Conservation (phyloP, 192 early-diverging fungal genomes). For the Umbelopsis vinacea region DNA sequence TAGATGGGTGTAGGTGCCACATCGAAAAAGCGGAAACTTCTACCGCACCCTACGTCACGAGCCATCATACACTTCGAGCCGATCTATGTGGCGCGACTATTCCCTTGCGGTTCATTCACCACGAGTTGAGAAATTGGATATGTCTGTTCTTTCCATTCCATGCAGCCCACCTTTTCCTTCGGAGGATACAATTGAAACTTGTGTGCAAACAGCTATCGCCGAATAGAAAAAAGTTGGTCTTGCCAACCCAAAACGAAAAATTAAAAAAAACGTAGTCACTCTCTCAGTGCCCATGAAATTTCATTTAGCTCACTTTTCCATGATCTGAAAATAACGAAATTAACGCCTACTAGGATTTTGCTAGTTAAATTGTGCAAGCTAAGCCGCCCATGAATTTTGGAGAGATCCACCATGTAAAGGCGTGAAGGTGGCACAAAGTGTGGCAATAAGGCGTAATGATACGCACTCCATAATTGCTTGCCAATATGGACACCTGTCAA, state of each 20-base stretch:
- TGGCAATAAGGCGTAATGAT: slow-evolving; percentile 3
- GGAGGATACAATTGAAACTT: too few relatives aligned
- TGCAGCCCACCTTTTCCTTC: not conserved
- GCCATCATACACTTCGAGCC: not conserved
- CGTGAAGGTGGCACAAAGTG: slow-evolving; percentile 1
- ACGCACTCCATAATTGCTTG: too few relatives aligned
- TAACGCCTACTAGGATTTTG: too few relatives aligned
- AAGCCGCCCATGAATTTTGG: not conserved
- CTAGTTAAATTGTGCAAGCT: too few relatives aligned
- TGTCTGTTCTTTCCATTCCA: not conserved
- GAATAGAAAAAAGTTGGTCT: too few relatives aligned
- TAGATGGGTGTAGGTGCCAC: not conserved
- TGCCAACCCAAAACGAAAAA: too few relatives aligned
- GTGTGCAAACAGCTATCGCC: too few relatives aligned
- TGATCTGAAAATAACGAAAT: too few relatives aligned
- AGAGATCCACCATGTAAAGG: not conserved
- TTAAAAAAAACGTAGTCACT: too few relatives aligned
- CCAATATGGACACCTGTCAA: too few relatives aligned
- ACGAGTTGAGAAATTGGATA: not conserved
- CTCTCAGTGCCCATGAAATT: too few relatives aligned
- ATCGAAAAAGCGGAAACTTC: not conserved
- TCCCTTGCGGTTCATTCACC: not conserved
- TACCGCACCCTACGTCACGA: slow-evolving; percentile 7
- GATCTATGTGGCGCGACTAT: not conserved
- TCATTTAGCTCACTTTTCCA: not conserved